Base-by-base conservation (phyloP, 148 eudicot genomes). In the Chenopodium album region DNA sequence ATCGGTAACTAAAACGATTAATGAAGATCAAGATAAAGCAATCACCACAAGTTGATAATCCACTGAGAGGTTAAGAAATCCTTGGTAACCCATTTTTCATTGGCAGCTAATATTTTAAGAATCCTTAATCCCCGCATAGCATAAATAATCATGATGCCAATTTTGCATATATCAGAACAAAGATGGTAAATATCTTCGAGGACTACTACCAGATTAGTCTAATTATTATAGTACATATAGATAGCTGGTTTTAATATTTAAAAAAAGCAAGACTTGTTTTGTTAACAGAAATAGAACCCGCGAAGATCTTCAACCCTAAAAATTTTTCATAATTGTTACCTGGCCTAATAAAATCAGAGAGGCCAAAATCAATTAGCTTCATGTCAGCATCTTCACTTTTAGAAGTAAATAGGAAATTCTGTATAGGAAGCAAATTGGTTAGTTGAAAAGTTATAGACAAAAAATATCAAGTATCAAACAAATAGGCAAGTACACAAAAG, bases 361-460 rank as follows among this genome's bases (percentile, higher is more conserved):
- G 94, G 68, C 94, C 94, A 80, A 91, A 91, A 88, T 91, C 94
- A 81, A 91, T 91, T 11, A 91, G 94, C 85, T 83, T 89, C 94
- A 91, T 91, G 78, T 90, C 90, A 72, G 94, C 90, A 54, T 91
- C 90, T 84, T 91, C 94, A 80, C 79, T 85, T 83, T 78, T 82
- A 81, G 94, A 88, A 17, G 90, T 84, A 82, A 91, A 91, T 76
- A 91, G 91, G 76, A 91, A 91, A 87, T 91, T 91, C 94, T 91
- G 92, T 50, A 65, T 76, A 67, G 79, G 50, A 78, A 32, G 77
- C 16, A 50, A 71, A 63, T 26, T 26, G 52, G 56, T 46, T 80
- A 79, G 20, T 1, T 78, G 71, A 22, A 75, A 37, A 14, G 75
- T 34, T 72, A 54, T 76, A 66, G 50, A 44, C 13, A 17, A 46